Evolutionary conservation across 352 stramenopile genomes (phyloP), one percentile per base, ranked within the genome.

Genomic region (Blastocystis sp.): DNA sequence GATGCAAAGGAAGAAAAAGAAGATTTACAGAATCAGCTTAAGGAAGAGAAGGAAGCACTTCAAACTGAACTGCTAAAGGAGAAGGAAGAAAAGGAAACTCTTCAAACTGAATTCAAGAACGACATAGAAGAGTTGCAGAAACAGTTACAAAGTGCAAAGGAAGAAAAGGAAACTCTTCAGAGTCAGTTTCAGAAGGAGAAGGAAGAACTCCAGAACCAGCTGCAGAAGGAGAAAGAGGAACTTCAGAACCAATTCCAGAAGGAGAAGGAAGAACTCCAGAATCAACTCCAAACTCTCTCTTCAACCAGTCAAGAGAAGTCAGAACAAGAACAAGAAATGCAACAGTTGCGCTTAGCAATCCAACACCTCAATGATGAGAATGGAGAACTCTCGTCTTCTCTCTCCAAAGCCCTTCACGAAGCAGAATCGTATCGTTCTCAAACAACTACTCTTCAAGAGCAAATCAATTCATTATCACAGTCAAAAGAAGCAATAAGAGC

Each of bases 311-410:
- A n/a, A 61, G n/a, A 51, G 32, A 77, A 77, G 37, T 29, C 3
- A 3, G 54, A 61, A 32, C n/a, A 54, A 1, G 65, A 80, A 37
- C 27, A 59, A 39, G 69, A 80, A 24, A 80, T 39, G 35, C 12
- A 80, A n/a, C 69, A 80, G n/a, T 27, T 80, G 9, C 49, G 16
- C 27, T 7, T 27, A 27, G 69, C 69, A 16, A n/a, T 80, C 19
- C 1, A 51, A 19, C 69, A 80, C n/a, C 51, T 80, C 14, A 80
- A 80, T 32, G 69, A 80, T 16, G 69, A 80, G 27, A 80, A 80
- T 54, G 69, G n/a, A 0, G 69, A 80, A 27, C 69, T 80, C 21
- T 37, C 21, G 1, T 4, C 12, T 4, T 29, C 39, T 5, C 69
- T 80, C 19, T 63, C 43, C 35, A 42, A 21, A 16, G 21, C 19